phyloP scores from a whole-genome alignment of 441 rosid species.

The Raphanus hybrid region DNA sequence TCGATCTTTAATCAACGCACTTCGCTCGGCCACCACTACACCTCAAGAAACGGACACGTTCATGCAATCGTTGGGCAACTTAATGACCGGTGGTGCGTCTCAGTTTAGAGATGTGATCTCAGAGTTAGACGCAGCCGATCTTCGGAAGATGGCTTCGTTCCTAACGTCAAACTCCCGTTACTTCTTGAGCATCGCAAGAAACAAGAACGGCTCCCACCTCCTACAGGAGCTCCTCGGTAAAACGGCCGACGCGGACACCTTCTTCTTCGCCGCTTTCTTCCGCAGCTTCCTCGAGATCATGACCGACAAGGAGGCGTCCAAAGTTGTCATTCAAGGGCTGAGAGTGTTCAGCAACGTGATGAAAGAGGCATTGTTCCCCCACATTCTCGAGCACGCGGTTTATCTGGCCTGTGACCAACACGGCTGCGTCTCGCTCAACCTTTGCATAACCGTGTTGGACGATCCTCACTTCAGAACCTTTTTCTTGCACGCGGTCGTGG shows the following conservation, averaged over 20 bases:
- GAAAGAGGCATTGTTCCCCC: not conserved
- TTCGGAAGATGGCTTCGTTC: not conserved
- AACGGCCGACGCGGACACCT: not conserved
- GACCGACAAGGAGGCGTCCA: conserved; percentile 7
- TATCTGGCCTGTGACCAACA: not conserved
- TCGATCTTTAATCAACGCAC: not conserved
- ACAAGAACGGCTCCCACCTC: conserved; percentile 15
- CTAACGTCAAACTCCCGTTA: conserved; percentile 13
- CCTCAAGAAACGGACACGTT: conserved; percentile 1
- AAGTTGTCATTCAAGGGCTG: not conserved
- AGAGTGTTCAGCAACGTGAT: not conserved
- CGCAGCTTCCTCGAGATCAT: not conserved
- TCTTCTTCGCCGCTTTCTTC: conserved; percentile 13
- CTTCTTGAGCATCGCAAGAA: conserved; percentile 15
- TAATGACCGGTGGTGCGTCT: conserved; percentile 8
- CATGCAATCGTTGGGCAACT: not conserved
- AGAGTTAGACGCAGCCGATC: not conserved
- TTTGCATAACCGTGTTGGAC: conserved; percentile 12
- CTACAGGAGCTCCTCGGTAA: not conserved
- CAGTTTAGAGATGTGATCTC: not conserved
- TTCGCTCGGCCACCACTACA: not conserved
- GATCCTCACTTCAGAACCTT: not conserved
- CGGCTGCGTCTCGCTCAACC: conserved; percentile 21
- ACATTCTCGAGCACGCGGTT: not conserved
- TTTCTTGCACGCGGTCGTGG: not conserved